Conservation (phyloP, 805 yeast genomes). For the Kockiozyma suomiensis region DNA sequence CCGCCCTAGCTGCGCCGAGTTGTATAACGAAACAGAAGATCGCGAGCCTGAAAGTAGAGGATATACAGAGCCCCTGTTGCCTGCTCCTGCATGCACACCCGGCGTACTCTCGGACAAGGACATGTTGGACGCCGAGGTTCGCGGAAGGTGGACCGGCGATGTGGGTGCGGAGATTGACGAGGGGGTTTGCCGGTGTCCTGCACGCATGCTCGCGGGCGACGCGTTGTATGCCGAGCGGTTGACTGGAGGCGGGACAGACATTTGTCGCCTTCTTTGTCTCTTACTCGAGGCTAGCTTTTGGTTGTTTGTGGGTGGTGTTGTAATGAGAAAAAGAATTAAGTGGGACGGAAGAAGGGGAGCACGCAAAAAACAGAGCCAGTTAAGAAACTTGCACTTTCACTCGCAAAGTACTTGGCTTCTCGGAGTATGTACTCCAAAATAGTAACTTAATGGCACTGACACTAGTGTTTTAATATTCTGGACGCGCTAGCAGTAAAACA, state of each 20-base stretch:
- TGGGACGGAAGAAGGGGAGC: no score
- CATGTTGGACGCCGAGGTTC: slow-evolving; percentile 13
- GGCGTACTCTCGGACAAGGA: slow-evolving; percentile 6
- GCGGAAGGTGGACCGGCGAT: slow-evolving; percentile 17
- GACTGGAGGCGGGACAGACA: slow-evolving; percentile 8
- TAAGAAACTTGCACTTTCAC: not conserved
- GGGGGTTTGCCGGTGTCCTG: not conserved
- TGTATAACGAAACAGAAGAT: slow-evolving; percentile 12
- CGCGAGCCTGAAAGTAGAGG: slow-evolving; percentile 12
- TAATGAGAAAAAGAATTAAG: not conserved
- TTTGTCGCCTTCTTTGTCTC: not conserved
- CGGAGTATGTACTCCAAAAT: no score
- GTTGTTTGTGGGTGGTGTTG: not conserved
- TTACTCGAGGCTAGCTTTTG: not conserved
- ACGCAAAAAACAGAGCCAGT: not conserved
- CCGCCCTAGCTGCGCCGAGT: not conserved
- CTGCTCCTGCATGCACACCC: not conserved
- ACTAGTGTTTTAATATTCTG: not conserved
- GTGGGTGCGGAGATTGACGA: not conserved
- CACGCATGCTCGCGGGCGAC: slow-evolving; percentile 3
- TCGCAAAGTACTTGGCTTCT: no score
- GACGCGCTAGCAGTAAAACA: not conserved
- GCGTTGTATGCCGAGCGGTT: not conserved
- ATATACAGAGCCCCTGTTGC: not conserved
- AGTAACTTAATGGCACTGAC: not conserved